Evolutionary conservation across 768 basidiomycete genomes (phyloP).

Genomic region (Russula emetica): DNA sequence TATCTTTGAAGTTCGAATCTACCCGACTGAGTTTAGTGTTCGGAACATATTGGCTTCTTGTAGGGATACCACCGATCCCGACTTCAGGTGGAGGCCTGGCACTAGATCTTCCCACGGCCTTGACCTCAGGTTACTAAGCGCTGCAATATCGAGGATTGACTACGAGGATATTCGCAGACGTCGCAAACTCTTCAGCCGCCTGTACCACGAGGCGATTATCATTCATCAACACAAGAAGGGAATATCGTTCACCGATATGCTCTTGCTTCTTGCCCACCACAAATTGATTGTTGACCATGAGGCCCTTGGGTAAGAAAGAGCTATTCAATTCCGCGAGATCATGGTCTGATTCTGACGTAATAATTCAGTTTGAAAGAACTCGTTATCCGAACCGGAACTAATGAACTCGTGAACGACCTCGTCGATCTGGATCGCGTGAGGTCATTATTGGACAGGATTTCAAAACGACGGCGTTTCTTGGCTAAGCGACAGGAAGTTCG

Average conservation of each 20-base stretch:
- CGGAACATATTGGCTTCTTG: conserved; percentile 54
- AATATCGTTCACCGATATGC: conserved; percentile 88
- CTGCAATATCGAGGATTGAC: conserved; percentile 61
- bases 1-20: conserved; percentile 84
- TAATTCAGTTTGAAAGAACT: conserved; percentile 73
- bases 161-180: conserved; percentile 57
- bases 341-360: neutral
- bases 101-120: conserved; percentile 46
- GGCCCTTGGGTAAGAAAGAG: conserved; percentile 62
- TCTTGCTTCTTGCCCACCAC: conserved; percentile 83
- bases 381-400: conserved; percentile 67
- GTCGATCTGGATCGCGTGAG: conserved; percentile 83
- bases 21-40: conserved; percentile 65
- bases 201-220: conserved; percentile 85
- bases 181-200: conserved; percentile 62
- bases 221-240: conserved; percentile 68
- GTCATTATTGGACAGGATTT: conserved; percentile 73
- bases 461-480: conserved; percentile 65
- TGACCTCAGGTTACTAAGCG: conserved; percentile 59
- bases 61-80: conserved; percentile 37
- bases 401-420: conserved; percentile 73
- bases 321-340: neutral
- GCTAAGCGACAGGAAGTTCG: conserved; percentile 44
- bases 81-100: conserved; percentile 33
- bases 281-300: conserved; percentile 87